phyloP scores from a whole-genome alignment of 805 yeast species.

The Ogataea parapolymorpha region DNA sequence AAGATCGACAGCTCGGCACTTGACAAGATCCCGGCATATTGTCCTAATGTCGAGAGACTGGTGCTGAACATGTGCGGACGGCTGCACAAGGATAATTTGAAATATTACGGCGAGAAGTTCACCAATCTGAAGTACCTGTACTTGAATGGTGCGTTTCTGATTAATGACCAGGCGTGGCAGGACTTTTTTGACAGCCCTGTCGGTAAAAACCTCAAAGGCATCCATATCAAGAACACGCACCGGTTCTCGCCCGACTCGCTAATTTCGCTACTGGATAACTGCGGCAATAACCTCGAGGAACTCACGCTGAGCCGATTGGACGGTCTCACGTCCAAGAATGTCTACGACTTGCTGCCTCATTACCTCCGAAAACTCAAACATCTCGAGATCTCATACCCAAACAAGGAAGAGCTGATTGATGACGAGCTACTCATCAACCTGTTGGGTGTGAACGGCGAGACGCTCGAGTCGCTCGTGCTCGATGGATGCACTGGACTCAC shows the following conservation, averaged over 20 bases:
- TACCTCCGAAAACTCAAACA: slow-evolving; percentile 51
- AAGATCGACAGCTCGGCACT: slow-evolving; percentile 63
- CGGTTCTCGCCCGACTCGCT: slow-evolving; percentile 70
- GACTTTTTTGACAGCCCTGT: slow-evolving; percentile 55
- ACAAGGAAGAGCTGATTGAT: slow-evolving; percentile 57
- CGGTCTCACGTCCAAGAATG: slow-evolving; percentile 56
- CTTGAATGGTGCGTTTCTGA: slow-evolving; percentile 89
- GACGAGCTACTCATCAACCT: slow-evolving; percentile 66
- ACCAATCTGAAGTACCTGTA: slow-evolving; percentile 49
- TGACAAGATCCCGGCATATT: slow-evolving; percentile 67
- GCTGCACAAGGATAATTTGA: slow-evolving; percentile 70
- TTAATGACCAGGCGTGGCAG: slow-evolving; percentile 75
- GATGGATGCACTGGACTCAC: slow-evolving; percentile 76
- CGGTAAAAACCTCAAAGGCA: slow-evolving; percentile 51
- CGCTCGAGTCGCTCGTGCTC: slow-evolving; percentile 53
- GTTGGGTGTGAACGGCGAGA: slow-evolving; percentile 58
- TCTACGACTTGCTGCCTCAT: slow-evolving; percentile 64
- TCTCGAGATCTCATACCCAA: slow-evolving; percentile 68
- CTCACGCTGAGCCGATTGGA: slow-evolving; percentile 69
- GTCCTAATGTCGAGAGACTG: slow-evolving; percentile 67
- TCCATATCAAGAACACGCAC: slow-evolving; percentile 79
- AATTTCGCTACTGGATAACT: slow-evolving; percentile 55
- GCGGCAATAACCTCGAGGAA: slow-evolving; percentile 53
- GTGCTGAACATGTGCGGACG: slow-evolving; percentile 92
- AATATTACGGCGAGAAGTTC: slow-evolving; percentile 60